Base-by-base conservation (phyloP, 108 stramenopile genomes). In the Nitzschia sp. region DNA sequence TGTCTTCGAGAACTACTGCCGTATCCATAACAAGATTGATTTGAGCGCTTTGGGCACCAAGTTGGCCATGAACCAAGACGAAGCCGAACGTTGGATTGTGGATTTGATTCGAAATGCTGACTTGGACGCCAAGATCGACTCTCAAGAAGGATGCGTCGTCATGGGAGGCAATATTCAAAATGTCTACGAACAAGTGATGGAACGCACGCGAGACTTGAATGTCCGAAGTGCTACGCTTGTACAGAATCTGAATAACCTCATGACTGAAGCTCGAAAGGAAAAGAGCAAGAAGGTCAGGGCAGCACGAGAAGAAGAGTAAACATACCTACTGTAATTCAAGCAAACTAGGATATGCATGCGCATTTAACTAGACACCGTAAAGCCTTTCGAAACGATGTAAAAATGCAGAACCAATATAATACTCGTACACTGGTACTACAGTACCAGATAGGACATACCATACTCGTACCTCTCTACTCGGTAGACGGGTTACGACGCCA, bases 1-100 rank as follows among this genome's bases (percentile, higher is more conserved):
- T 88, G 95, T 98, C 48, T 98, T 98, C 84, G 99, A 99, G 81
- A 98, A 98, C 59, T 98, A 97, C 77, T 99, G 99, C 74, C 84
- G 97, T 52, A 98, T 99, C 73, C 97, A 99, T 89, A 88, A 96
- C 82, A 97, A 95, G 84, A 94, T 99, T 73, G 97, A 99, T 72
- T 86, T 98, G 66, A 66, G 66, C 28, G 94, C 91, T 56, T 84
- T 99, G 65, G 97, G 97, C 4, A 87, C 89, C 29, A 96, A 97
- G 80, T 85, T 97, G 56, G 91, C 92, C 73, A 96, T 98, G 94
- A 86, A 97, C 63, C 75, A 84, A 56, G 89, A 87, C 8, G 88
- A 90, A 29, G 98, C 99, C 0, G 99, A 99, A 77, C 90, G 91
- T 38, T 99, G 97, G 98, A 97, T 98, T 71, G 99, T 98, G 28